These are phyloP conservation scores for Nyssa sinensis DNA, from an alignment of 148 eudicot genomes.

Conservation along the genomic window DNA sequence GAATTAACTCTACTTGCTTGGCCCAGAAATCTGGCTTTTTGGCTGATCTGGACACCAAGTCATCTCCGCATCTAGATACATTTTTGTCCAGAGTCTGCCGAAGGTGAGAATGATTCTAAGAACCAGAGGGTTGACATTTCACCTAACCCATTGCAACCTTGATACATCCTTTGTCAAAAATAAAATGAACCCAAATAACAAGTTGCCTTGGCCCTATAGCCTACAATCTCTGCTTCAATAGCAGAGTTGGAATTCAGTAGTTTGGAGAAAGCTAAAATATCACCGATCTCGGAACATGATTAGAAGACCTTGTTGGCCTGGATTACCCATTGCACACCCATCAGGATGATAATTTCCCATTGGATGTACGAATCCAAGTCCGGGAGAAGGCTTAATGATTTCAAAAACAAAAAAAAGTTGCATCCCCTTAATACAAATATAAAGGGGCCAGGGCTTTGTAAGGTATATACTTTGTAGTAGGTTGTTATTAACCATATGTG, in stretches of 20 bases:
- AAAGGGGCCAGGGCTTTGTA: too few relatives aligned
- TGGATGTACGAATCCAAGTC: neutral
- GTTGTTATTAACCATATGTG: too few relatives aligned
- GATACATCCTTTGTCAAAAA: too few relatives aligned
- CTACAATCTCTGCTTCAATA: neutral
- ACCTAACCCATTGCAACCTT: too few relatives aligned
- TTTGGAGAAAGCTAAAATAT: neutral
- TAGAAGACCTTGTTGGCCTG: neutral
- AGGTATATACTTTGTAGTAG: neutral
- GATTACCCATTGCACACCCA: too few relatives aligned
- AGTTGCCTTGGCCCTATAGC: neutral
- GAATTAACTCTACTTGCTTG: neutral
- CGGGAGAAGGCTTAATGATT: neutral
- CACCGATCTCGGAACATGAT: neutral
- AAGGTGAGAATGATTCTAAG: too few relatives aligned
- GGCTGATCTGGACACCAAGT: too few relatives aligned
- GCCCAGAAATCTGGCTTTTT: neutral
- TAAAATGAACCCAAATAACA: too few relatives aligned
- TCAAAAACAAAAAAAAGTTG: neutral
- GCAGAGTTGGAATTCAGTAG: neutral
- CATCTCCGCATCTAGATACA: too few relatives aligned
- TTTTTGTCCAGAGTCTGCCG: too few relatives aligned
- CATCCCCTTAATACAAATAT: neutral
- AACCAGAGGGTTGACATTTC: too few relatives aligned
- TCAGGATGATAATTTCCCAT: too few relatives aligned